Base-by-base conservation (phyloP, 2,329 filamentous ascomycete genomes). In the Thielaviopsis ethacetica region DNA sequence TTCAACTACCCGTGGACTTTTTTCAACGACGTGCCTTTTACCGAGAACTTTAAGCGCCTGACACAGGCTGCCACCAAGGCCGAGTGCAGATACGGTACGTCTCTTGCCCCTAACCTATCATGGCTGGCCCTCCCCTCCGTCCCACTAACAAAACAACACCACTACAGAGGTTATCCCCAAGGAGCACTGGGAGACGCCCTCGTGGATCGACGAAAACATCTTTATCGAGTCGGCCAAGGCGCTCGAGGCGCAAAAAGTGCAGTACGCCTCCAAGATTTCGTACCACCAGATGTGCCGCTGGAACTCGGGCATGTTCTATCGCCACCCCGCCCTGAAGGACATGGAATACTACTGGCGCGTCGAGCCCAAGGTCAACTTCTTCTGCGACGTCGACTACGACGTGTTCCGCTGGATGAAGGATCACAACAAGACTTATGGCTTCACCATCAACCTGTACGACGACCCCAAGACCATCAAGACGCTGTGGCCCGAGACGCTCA, bases 1-100 rank as follows among this genome's bases (percentile, higher is more conserved):
- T 98, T 97, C 81, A 98, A 98, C 75, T 98, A 98, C 69, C 93
- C 93, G 0, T 98, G 93, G 89, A 96, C 90, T 9, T 98, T 98
- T 71, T 94, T 98, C 79, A 98, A 98, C 73, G 91, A 98, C 68
- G 84, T 88, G 57, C 88, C 88, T 17, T 98, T 98, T 68, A 84
- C 86, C 2, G 86, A 93, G 17, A 91, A 97, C 66, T 98, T 98
- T 76, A 97, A 94, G 74, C 76, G 75, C 66, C 82, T 80, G 71
- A 97, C 91, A 0, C 76, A 79, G 63, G 88, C 84, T 27, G 84
- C 81, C 56, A 97, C 91, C 19, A 95, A 95, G 65, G 93, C 91
- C 53, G 84, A 95, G 70, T 88, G 86, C 67, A 80, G 79, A 70
- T 96, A 93, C 69, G 88, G 86, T 91, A 79, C 57, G 73, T 53